phyloP scores from a whole-genome alignment of 495 filamentous ascomycete genomes.

The Xylaria castorea region DNA sequence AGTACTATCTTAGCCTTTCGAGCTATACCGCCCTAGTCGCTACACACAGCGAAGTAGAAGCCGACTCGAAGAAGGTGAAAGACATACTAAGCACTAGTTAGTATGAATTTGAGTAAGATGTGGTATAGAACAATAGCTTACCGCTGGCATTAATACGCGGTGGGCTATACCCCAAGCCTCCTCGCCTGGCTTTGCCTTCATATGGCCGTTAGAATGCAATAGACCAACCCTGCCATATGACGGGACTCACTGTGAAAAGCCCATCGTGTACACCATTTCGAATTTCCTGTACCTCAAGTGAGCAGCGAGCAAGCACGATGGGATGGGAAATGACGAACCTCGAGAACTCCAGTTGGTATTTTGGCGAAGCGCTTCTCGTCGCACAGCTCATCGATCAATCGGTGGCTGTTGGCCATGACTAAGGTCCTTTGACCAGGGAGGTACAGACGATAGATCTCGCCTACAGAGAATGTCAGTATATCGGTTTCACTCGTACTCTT shows the following conservation, averaged over 20 bases:
- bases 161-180: conserved; percentile 76
- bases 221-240: neutral
- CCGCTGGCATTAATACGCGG: conserved; percentile 50
- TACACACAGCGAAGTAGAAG: neutral
- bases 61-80: neutral
- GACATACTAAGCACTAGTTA: conserved; percentile 25
- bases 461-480: conserved; percentile 26
- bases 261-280: conserved; percentile 68
- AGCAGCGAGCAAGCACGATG: conserved; percentile 1
- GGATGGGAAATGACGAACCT: neutral
- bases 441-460: conserved; percentile 40
- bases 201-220: conserved; percentile 11
- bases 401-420: conserved; percentile 58
- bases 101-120: neutral
- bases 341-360: conserved; percentile 43
- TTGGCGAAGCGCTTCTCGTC: conserved; percentile 74
- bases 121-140: neutral
- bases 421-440: conserved; percentile 33
- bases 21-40: conserved; percentile 32
- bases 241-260: conserved; percentile 62
- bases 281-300: conserved; percentile 51
- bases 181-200: conserved; percentile 60
- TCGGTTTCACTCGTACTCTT: neutral
- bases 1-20: conserved; percentile 12
- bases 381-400: conserved; percentile 68